Conservation (phyloP, 1,284 basidiomycete species). For the Marasmius sp. region DNA sequence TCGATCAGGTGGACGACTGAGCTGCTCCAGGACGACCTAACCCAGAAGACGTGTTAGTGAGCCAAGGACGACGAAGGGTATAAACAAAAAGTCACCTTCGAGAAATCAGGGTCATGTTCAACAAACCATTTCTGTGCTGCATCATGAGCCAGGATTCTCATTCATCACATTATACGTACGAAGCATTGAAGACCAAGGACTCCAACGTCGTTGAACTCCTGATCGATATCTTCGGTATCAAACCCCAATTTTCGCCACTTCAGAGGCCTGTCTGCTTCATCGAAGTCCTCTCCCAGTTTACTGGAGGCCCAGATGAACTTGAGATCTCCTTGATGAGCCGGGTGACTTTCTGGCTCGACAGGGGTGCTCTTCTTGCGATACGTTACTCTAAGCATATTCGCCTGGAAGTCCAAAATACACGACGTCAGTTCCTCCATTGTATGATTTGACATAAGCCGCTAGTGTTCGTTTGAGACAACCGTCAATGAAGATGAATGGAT, state of each 20-base stretch:
- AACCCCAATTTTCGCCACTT: conserved; percentile 87
- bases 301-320: conserved; percentile 73
- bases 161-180: conserved; percentile 40
- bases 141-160: neutral
- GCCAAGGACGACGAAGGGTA: neutral
- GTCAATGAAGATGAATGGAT: neutral
- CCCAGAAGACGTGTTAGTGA: neutral
- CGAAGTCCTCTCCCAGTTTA: conserved; percentile 52
- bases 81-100: conserved; percentile 53
- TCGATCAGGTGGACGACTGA: conserved; percentile 73
- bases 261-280: conserved; percentile 44
- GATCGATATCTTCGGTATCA: conserved; percentile 72
- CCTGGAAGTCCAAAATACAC: conserved; percentile 90
- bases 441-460: conserved; percentile 88
- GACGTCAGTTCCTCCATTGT: conserved; percentile 85
- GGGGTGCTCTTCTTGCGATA: conserved; percentile 79
- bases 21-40: conserved; percentile 82
- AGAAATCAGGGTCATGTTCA: conserved; percentile 75
- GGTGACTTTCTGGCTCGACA: conserved; percentile 69
- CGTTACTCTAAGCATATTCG: conserved; percentile 81
- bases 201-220: conserved; percentile 85
- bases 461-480: conserved; percentile 1
- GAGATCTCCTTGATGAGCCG: conserved; percentile 62
- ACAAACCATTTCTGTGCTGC: conserved; percentile 64
- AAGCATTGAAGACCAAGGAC: conserved; percentile 86